A percentile compares a stretch with the other conserved stretches of the same genome.
Evolutionary conservation across 2,329 filamentous ascomycete genomes (phyloP).

Genomic region (Hymenoscyphus albidus): DNA sequence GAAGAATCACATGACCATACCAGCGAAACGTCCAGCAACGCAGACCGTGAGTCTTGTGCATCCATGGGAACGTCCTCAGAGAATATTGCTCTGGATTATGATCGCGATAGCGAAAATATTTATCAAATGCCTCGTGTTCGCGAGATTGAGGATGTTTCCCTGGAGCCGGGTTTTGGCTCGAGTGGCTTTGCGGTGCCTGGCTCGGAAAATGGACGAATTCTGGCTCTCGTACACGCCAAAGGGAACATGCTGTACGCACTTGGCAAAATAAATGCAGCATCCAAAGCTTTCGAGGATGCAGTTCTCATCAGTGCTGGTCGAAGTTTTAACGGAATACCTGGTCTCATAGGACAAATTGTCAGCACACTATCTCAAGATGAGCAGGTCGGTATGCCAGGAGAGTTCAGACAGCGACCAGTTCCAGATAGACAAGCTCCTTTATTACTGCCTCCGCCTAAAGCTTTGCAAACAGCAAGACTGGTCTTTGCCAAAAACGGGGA

Average conservation of each 20-base stretch:
- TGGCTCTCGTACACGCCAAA: constrained; percentile 93
- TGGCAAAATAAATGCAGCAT: constrained; percentile 76
- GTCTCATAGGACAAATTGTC: constrained; percentile 76
- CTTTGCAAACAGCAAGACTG: constrained; percentile 74
- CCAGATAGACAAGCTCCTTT: constrained; percentile 48
- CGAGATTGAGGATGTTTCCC: constrained; percentile 23
- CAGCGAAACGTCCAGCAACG: constrained; percentile 58
- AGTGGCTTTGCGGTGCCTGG: constrained; percentile 84
- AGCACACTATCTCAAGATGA: constrained; percentile 56
- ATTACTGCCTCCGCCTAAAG: constrained; percentile 77
- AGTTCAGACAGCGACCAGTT: constrained; percentile 18
- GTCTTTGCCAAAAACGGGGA: constrained; percentile 75
- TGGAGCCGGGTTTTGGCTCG: constrained; percentile 56
- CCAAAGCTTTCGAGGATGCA: constrained; percentile 89
- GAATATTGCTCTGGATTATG: constrained; percentile 30
- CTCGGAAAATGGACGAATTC: constrained; percentile 84
- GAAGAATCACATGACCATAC: constrained; percentile 50
- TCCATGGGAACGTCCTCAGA: constrained; percentile 29
- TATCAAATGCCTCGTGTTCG: constrained; percentile 19
- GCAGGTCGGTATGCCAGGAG: constrained; percentile 36
- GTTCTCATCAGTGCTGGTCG: constrained; percentile 82
- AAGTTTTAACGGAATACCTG: constrained; percentile 65
- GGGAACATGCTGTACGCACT: constrained; percentile 96
- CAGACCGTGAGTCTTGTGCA: constrained; percentile 30
- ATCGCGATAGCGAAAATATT: constrained; percentile 25